These are phyloP conservation scores for Xylogone sp. DNA, from an alignment of 2,329 filamentous ascomycete genomes.

Conservation along the genomic window DNA sequence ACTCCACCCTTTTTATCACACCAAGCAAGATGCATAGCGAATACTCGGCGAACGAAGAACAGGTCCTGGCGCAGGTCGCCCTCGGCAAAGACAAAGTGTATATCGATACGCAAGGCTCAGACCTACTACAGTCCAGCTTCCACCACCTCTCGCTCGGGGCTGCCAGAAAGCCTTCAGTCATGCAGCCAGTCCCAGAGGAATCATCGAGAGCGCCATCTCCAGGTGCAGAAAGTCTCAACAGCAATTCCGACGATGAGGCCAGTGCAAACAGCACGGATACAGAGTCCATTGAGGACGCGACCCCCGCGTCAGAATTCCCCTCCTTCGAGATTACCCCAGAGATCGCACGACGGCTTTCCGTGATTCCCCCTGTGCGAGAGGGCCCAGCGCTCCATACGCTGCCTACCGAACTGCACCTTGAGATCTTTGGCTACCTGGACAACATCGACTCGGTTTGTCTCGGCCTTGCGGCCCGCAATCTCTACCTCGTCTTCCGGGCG, in stretches of 20 bases:
- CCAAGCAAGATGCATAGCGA: neutral
- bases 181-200: neutral
- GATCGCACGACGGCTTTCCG: constrained; percentile 13
- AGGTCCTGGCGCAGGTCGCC: neutral
- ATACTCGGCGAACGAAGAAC: neutral
- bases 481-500: constrained; percentile 55
- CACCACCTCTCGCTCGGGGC: neutral
- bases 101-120: neutral
- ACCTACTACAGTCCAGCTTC: neutral
- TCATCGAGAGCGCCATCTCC: neutral
- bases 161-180: neutral
- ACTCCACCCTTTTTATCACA: too few relatives aligned
- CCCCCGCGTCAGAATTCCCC: neutral
- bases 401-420: constrained; percentile 56
- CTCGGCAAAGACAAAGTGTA: neutral
- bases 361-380: constrained; percentile 8
- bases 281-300: neutral
- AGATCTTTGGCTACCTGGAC: constrained; percentile 59
- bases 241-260: neutral
- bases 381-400: constrained; percentile 41
- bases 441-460: constrained; percentile 61
- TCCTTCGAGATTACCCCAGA: constrained; percentile 18
- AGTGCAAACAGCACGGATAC: neutral
- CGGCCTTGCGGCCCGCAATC: constrained; percentile 52
- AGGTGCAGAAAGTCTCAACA: neutral